Evolutionary conservation across 176 grass and related monocot genomes (phyloP), one percentile per base, ranked within the genome.

Genomic region (Bromus sterilis): DNA sequence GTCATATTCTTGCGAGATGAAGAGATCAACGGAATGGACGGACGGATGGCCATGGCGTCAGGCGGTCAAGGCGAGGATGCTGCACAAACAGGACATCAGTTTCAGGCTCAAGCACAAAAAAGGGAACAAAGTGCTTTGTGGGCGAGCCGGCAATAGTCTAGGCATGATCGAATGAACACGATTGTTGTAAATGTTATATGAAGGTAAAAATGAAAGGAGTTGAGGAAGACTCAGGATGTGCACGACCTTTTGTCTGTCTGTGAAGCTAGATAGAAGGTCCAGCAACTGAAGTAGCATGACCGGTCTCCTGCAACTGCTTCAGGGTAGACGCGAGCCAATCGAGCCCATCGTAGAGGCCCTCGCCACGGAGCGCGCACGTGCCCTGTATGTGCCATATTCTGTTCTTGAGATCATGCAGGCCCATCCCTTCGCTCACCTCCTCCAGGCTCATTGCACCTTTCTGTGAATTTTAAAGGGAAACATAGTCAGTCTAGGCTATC

Each of bases 341-440:
- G n/a, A 99, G 86, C 1, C 96, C 96, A 3, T 99, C 93, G 1
- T 99, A 95, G n/a, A 99, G 84, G 29, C 96, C 93, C 82, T 95
- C 96, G 32, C 93, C 93, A 7, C 70, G 86, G 8, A 95, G 86
- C 29, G 96, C 96, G 1, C 96, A 99, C 1, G 89, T 94, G 37
- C 89, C 96, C 77, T 99, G 93, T 74, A 95, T 93, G 36, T 95
- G 96, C 93, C 96, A 95, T 82, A 80, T 80, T 43, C 89, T 86
- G 68, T 91, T 91, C 78, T 73, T 93, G 20, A 99, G 83, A 31
- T 85, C 87, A 24, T 93, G 86, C 60, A 99, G 65, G 16, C 87
- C 88, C 56, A 99, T 72, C 34, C 89, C 96, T 48, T 94, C 89
- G 1, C 77, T 83, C 57, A 99, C 90, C 85, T 95, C 96, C 33